Evolutionary conservation across 495 filamentous ascomycete species (phyloP), one percentile per base, ranked within the genome.

Genomic region (Penicillium argentinense): DNA sequence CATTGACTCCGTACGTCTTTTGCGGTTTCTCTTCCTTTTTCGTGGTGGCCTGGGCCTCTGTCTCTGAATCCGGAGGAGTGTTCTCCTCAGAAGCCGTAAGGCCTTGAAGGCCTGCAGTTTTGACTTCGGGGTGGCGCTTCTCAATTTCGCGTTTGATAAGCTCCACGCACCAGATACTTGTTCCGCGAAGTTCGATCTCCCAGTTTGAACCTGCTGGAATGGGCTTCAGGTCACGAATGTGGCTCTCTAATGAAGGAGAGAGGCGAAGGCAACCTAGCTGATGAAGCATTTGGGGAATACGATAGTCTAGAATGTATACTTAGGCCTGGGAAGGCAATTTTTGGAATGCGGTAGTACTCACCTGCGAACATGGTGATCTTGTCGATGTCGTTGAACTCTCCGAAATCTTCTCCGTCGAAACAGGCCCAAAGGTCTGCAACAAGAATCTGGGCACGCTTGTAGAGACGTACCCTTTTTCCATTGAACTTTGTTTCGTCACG

Each of bases 321-420:
- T 33, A 56, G 45, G n/a, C 12, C 21, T 1, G n/a, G 19, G 25
- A 14, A 28, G 9, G 24, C 6, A 23, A 6, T 9, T 16, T 17
- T n/a, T 8, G 24, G 17, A 18, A 6, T 25, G 4, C 4, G 8
- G 5, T 1, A 39, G 12, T 26, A 19, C 67, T 34, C 67, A 81
- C 79, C 80, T 47, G 93, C 91, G 69, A 97, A 99, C 88, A 97
- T 97, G 49, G 95, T 99, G 60, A 99, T 86, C 54, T 88, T 87
- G 60, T 90, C 82, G 41, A 99, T 95, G 56, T 99, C 95, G 21
- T 83, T 57, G 58, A 99, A 99, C n/a, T 76, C 67, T 11, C 93
- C 93, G 51, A 83, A 91, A 17, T 77, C 68, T 49, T 86, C 74
- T 24, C 88, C 89, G 37, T 93, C 80, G 57, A 97, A 96, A 48